Evolutionary conservation across 2,329 filamentous ascomycete genomes (phyloP).

Genomic region (Pyricularia sp.): DNA sequence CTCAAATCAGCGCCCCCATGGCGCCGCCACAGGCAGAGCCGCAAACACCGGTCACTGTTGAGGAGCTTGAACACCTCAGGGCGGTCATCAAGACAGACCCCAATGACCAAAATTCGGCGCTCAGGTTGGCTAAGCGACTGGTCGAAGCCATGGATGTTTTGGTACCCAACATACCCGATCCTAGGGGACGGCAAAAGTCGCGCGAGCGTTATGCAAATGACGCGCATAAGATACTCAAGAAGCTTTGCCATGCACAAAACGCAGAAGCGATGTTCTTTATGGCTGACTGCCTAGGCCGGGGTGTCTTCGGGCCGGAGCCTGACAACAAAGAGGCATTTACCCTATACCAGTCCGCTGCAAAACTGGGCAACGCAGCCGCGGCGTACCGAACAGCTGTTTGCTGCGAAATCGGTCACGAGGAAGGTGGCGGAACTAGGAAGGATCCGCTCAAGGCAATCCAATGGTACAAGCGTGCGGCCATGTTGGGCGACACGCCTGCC

Average conservation of each 20-base stretch:
- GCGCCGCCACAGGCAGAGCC: slow-evolving; percentile 14
- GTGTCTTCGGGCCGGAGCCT: slow-evolving; percentile 61
- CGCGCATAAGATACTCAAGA: slow-evolving; percentile 84
- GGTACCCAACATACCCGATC: slow-evolving; percentile 49
- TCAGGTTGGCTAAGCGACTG: slow-evolving; percentile 68
- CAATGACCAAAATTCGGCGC: slow-evolving; percentile 54
- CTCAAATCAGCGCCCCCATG: slow-evolving; percentile 13
- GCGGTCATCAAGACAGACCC: slow-evolving; percentile 57
- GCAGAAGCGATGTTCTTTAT: slow-evolving; percentile 86
- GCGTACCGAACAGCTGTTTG: slow-evolving; percentile 94
- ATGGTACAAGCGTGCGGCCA: slow-evolving; percentile 92
- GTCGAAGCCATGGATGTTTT: slow-evolving; percentile 75
- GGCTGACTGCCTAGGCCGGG: slow-evolving; percentile 78
- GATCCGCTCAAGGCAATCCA: slow-evolving; percentile 92
- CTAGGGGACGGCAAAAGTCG: slow-evolving; percentile 58
- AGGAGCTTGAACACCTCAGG: slow-evolving; percentile 66
- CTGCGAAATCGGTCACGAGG: slow-evolving; percentile 90
- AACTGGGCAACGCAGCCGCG: slow-evolving; percentile 70
- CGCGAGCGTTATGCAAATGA: slow-evolving; percentile 77
- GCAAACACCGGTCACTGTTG: slow-evolving; percentile 53
- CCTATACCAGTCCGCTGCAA: slow-evolving; percentile 87
- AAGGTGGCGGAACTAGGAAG: slow-evolving; percentile 81
- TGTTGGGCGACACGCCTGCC: slow-evolving; percentile 77
- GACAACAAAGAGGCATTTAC: slow-evolving; percentile 89
- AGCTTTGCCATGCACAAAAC: slow-evolving; percentile 60